A percentile compares a stretch with the other conserved stretches of the same genome.
phyloP scores from a whole-genome alignment of 331 rosid genomes.

The Malus hybrid region DNA sequence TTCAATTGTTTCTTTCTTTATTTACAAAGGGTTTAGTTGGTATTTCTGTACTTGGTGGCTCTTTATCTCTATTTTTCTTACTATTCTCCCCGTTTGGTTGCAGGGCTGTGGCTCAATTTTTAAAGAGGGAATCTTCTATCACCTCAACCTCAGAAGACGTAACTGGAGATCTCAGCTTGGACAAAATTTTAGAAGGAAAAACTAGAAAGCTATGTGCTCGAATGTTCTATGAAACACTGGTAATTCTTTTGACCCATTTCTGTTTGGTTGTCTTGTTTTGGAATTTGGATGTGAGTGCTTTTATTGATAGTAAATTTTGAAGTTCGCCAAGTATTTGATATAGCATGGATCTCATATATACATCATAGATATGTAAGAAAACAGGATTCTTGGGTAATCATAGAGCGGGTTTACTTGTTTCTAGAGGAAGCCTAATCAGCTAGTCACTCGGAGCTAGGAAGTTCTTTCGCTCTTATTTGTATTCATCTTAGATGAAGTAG shows the following conservation, averaged over 20 bases:
- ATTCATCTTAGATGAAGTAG: not conserved
- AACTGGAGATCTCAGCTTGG: constrained; percentile 53
- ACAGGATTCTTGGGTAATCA: too few relatives aligned
- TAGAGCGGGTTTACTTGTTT: too few relatives aligned
- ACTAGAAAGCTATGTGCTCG: constrained; percentile 65
- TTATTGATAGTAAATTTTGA: not conserved
- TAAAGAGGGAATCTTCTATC: constrained; percentile 45
- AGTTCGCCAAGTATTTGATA: not conserved
- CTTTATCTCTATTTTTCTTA: not conserved
- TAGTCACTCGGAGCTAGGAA: too few relatives aligned
- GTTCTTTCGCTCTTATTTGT: not conserved
- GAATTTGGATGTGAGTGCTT: not conserved
- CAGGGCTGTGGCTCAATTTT: constrained; percentile 73
- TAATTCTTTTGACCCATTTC: constrained; percentile 17
- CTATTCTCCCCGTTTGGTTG: not conserved
- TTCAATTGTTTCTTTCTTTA: not conserved
- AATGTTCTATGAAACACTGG: constrained; percentile 28
- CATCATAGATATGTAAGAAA: not conserved
- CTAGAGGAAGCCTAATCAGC: too few relatives aligned
- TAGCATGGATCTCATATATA: not conserved
- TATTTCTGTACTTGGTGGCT: not conserved
- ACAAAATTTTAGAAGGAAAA: constrained; percentile 66
- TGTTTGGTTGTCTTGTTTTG: not conserved
- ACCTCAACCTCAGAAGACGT: constrained; percentile 37
- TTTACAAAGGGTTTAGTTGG: not conserved